Base-by-base conservation (phyloP, 2,329 filamentous ascomycete genomes). In the Amylocarpus encephaloides region DNA sequence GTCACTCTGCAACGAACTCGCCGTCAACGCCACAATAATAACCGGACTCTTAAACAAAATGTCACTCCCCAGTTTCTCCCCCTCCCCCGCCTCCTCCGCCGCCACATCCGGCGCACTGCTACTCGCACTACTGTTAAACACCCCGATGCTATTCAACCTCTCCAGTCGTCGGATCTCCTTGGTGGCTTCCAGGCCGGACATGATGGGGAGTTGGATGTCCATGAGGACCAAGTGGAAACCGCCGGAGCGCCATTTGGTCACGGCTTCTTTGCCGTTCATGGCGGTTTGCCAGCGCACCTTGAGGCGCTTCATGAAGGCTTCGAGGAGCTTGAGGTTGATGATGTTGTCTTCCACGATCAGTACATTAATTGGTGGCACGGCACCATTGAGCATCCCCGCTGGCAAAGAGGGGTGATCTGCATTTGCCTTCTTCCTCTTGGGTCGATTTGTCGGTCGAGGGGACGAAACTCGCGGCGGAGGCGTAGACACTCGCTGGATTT, bases 341-440 rank as follows among this genome's bases (percentile, higher is more conserved):
- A 93, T 90, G 68, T 98, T 98, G 71, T 98, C 93, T 72, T 98
- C 93, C 12, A 98, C 93, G 53, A 98, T 95, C 39, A 98, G 76
- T 6, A 97, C 91, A 61, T 95, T 97, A 71, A 98, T 97, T 1
- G 93, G 92, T 6, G 93, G 93, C 0, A 97, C 89, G 1, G 83
- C 83, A 48, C 84, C 85, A 59, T 92, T 89, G 26, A 95, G 77
- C 61, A 88, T 76, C 29, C 80, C 83, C 3, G 83, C 74, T 22
- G 78, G 77, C 53, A 85, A 64, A 11, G 66, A 68, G 1, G 73
- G 64, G 52, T 71, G 68, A 40, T 70, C 70, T 16, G 73, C 71
- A 29, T 65, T 64, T 26, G 65, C 68, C 60, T 80, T 83, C 67
- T 80, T 81, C 41, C 56, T 70, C 67, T 77, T 82, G 63, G 76